Base-by-base conservation (phyloP, 1,284 basidiomycete genomes). In the Coniferiporia weirii region DNA sequence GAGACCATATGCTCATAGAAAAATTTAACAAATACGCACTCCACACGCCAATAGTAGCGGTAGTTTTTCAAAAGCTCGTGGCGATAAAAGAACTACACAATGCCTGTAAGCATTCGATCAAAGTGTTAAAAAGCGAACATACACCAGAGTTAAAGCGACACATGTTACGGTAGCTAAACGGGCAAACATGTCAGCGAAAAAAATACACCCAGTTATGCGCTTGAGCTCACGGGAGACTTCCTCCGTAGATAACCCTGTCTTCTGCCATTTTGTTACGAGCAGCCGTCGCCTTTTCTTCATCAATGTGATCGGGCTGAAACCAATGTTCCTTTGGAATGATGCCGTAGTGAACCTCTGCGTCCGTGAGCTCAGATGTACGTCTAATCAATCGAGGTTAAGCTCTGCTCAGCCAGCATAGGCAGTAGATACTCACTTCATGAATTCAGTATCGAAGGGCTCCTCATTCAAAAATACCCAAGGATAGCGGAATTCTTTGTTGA, bases 111-210 rank as follows among this genome's bases (percentile, higher is more conserved):
- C 17, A 20, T 46, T 9, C 3, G 17, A 12, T 27, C 10, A 15
- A 9, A 22, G 38, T 19, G 17, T 20, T 3, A 12, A 3, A 20
- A 2, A 12, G 38, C 15, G 15, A 34, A 52, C 84, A 71, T 73
- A 93, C 93, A 38, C 94, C 94, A 57, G 91, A 93, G 72, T 97
- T 94, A 77, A 88, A 98, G 19, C 96, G 85, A 70, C 95, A 97
- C 93, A 96, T 92, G 64, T 93, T 91, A 54, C 89, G 85, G 68
- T 93, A 93, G 43, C 85, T 85, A 64, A 53, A 59, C 13, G 45
- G 56, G 52, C 59, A 40, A 48, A 40, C 32, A 40, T 17, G 46
- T n/a, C 44, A 32, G 6, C 36, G 27, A 27, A 52, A 51, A 52
- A 51, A 59, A 49, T 19, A 19, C 9, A 22, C 32, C 1, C 15